Conservation (phyloP, 352 stramenopile species). For the Phytophthora crassamura region DNA sequence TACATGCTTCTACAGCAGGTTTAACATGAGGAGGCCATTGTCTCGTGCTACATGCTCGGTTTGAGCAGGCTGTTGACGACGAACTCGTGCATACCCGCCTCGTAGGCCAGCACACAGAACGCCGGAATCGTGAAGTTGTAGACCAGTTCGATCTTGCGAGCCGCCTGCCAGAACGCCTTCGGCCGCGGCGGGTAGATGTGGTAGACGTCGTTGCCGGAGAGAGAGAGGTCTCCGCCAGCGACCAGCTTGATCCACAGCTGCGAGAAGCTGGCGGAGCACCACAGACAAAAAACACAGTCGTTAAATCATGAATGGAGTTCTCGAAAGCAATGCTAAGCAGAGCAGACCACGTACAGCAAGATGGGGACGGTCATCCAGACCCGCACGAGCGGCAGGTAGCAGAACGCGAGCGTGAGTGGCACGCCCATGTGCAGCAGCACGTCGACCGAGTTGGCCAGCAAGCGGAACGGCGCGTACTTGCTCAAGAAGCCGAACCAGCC, state of each 20-base stretch:
- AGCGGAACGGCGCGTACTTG: conserved; percentile 39
- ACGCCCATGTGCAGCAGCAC: conserved; percentile 52
- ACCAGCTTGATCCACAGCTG: conserved; percentile 55
- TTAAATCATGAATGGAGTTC: no score
- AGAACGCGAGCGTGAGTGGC: conserved; percentile 47
- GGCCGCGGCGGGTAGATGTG: conserved; percentile 52
- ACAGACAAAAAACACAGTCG: conserved; percentile 8
- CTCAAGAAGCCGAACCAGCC: conserved; percentile 57
- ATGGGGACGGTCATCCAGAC: conserved; percentile 59
- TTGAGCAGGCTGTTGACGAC: conserved; percentile 38
- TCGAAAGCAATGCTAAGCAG: not conserved
- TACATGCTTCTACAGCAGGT: conserved; percentile 6
- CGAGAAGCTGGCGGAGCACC: conserved; percentile 40
- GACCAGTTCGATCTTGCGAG: conserved; percentile 54
- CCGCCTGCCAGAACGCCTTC: conserved; percentile 48
- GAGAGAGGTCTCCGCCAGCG: conserved; percentile 44
- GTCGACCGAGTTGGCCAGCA: conserved; percentile 50
- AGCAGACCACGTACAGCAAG: conserved; percentile 42
- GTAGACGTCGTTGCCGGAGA: conserved; percentile 50
- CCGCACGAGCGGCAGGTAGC: conserved; percentile 49
- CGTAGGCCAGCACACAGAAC: conserved; percentile 38
- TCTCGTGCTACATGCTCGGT: conserved; percentile 9
- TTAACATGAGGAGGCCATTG: not conserved
- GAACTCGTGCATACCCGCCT: conserved; percentile 40
- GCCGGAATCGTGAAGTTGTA: conserved; percentile 50